Conservation (phyloP, 2,329 filamentous ascomycete genomes). For the Fusarium neocosmosporiellum region DNA sequence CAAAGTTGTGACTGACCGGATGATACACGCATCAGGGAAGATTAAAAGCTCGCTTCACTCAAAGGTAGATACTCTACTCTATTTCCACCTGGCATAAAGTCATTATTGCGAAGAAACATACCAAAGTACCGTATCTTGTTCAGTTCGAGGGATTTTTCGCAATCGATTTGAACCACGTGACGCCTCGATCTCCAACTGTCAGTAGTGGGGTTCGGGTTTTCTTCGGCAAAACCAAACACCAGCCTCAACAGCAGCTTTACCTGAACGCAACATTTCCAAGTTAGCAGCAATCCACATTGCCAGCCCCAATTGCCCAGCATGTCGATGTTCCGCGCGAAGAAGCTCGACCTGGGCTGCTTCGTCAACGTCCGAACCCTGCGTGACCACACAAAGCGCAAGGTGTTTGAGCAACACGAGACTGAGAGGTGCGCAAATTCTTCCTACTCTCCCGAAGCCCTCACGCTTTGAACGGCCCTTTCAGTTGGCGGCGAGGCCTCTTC, state of each 20-base stretch:
- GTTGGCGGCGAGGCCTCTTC: background rate
- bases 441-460: background rate
- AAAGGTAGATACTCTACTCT: background rate
- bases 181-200: background rate
- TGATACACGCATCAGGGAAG: background rate
- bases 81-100: background rate
- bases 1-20: background rate
- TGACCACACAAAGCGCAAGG: conserved; percentile 96
- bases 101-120: background rate
- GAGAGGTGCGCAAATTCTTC: conserved; percentile 73
- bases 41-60: background rate
- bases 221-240: conserved; percentile 24
- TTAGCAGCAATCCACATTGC: conserved; percentile 30
- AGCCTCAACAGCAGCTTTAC: conserved; percentile 13
- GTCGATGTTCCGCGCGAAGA: conserved; percentile 91
- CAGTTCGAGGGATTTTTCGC: background rate
- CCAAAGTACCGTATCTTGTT: background rate
- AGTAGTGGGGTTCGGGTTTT: background rate
- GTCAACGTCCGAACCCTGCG: conserved; percentile 88
- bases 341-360: conserved; percentile 88
- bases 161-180: background rate
- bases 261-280: conserved; percentile 18
- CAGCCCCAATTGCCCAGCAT: conserved; percentile 59
- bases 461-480: background rate
- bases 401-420: conserved; percentile 86